These are phyloP conservation scores for Sambucus nigra DNA, from an alignment of 129 eudicot species.

Conservation along the genomic window DNA sequence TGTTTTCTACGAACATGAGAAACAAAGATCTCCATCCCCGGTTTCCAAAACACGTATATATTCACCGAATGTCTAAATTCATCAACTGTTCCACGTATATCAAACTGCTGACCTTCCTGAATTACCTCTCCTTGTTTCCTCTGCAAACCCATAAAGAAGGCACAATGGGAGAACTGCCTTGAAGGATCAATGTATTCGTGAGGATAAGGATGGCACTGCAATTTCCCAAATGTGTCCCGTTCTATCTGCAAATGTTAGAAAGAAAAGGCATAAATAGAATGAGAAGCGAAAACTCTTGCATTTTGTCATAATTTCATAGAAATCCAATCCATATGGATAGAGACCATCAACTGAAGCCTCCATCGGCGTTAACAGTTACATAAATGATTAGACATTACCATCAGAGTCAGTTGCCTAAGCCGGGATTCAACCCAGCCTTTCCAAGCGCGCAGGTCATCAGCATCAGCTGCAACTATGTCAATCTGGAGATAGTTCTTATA, in stretches of 20 bases:
- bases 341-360: constrained; percentile 1
- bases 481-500: constrained; percentile 80
- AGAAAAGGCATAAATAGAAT: background rate
- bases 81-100: constrained; percentile 74
- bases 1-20: constrained; percentile 77
- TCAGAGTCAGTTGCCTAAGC: constrained; percentile 74
- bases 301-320: background rate
- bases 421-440: constrained; percentile 98
- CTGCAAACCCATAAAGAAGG: constrained; percentile 89
- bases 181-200: constrained; percentile 52
- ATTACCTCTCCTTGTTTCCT: constrained; percentile 68
- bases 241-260: constrained; percentile 52
- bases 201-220: constrained; percentile 96
- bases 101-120: constrained; percentile 93
- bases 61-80: constrained; percentile 72
- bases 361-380: constrained; percentile 1
- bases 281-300: background rate
- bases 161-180: constrained; percentile 60
- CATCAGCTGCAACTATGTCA: constrained; percentile 64
- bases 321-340: background rate
- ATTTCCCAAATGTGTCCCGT: constrained; percentile 65
- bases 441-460: constrained; percentile 81
- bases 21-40: constrained; percentile 78
- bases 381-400: constrained; percentile 39
- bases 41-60: constrained; percentile 68